Conservation (phyloP, 345 rosid species). For the Salix caprea region DNA sequence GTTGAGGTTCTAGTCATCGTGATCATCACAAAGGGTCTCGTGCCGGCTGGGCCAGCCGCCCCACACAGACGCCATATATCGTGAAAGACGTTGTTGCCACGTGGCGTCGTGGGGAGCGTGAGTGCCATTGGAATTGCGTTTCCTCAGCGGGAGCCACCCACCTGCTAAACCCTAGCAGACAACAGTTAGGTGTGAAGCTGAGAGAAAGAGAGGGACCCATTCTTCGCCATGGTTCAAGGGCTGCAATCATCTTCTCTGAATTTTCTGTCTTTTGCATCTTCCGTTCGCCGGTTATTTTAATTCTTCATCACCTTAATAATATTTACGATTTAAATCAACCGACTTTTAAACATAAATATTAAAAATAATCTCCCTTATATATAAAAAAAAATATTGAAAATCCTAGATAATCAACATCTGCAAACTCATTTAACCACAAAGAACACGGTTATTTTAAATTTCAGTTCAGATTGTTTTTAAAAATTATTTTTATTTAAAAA, state of each 20-base stretch:
- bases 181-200: not conserved
- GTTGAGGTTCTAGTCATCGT: slow-evolving; percentile 15
- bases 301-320: too few species aligned
- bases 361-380: too few species aligned
- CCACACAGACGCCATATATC: not conserved
- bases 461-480: too few species aligned
- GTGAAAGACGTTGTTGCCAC: not conserved
- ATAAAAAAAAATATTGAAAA: too few species aligned
- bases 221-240: not conserved
- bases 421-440: too few species aligned
- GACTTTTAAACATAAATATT: too few species aligned
- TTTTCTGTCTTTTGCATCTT: not conserved
- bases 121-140: not conserved
- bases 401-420: too few species aligned
- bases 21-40: slow-evolving; percentile 20
- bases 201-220: not conserved
- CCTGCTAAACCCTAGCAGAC: not conserved
- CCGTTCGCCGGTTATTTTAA: too few species aligned
- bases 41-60: slow-evolving; percentile 33
- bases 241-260: not conserved
- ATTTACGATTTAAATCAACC: too few species aligned
- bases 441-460: too few species aligned
- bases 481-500: too few species aligned
- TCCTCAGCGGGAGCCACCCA: not conserved
- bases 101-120: not conserved